Evolutionary conservation across 495 filamentous ascomycete species (phyloP).

Genomic region (Penicillium waksmanii): DNA sequence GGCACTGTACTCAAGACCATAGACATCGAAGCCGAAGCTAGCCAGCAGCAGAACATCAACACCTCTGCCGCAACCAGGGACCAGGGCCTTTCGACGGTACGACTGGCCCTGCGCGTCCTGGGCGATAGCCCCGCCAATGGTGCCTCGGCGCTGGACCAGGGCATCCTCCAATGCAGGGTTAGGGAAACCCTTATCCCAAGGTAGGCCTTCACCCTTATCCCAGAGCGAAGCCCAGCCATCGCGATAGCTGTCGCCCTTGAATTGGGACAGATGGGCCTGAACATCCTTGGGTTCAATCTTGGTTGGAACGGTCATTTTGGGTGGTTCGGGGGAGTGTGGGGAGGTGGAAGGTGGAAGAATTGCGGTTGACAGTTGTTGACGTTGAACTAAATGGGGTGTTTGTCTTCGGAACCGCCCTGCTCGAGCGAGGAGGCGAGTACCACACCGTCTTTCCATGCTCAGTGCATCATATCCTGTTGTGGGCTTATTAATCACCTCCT

Average conservation of each 20-base stretch:
- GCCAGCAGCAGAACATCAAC: conserved; percentile 75
- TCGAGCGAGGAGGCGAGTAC: conserved; percentile 1
- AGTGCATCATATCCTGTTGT: background rate
- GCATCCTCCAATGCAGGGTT: conserved; percentile 70
- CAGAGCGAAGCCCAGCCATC: conserved; percentile 67
- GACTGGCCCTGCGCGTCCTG: conserved; percentile 28
- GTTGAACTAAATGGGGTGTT: background rate
- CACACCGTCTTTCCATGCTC: conserved; percentile 22
- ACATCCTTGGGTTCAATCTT: conserved; percentile 28
- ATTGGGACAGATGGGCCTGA: conserved; percentile 35
- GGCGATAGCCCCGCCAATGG: conserved; percentile 47
- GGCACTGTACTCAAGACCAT: conserved; percentile 69
- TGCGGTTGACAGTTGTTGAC: background rate
- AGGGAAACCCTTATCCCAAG: conserved; percentile 70
- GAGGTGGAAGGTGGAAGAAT: background rate
- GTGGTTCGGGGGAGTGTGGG: background rate
- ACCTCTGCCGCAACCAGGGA: conserved; percentile 77
- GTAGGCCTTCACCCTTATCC: conserved; percentile 60
- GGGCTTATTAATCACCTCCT: conserved; percentile 31
- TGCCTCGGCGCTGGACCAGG: conserved; percentile 48
- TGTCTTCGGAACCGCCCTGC: background rate
- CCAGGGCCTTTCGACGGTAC: conserved; percentile 54
- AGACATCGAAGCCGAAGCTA: conserved; percentile 71
- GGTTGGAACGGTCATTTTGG: conserved; percentile 28
- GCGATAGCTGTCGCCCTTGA: conserved; percentile 35